Evolutionary conservation across 2,329 filamentous ascomycete species (phyloP).

Genomic region (Cladosporium oxysporum): DNA sequence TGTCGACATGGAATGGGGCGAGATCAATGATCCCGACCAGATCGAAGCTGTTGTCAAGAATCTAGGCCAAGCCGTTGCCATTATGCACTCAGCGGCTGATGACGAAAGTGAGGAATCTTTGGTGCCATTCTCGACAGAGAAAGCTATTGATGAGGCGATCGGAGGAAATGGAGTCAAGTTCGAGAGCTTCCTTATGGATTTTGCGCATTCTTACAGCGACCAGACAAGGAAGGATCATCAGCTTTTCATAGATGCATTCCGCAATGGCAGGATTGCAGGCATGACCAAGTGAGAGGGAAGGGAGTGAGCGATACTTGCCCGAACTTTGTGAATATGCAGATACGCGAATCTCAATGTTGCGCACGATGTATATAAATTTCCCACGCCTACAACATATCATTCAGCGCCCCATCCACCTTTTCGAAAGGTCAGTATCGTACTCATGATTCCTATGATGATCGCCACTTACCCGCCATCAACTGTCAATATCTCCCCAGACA

Average conservation of each 20-base stretch:
- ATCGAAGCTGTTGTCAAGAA: neutral
- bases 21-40: slow-evolving; percentile 2
- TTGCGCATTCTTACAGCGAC: slow-evolving; percentile 4
- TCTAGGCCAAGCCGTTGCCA: slow-evolving; percentile 12
- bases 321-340: neutral
- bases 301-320: neutral
- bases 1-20: slow-evolving; percentile 12
- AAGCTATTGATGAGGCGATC: neutral
- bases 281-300: neutral
- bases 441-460: neutral
- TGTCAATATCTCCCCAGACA: slow-evolving; percentile 77
- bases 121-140: slow-evolving; percentile 6
- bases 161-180: neutral
- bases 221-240: slow-evolving; percentile 11
- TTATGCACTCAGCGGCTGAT: slow-evolving; percentile 14
- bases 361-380: no score
- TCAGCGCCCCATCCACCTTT: neutral
- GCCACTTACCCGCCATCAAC: slow-evolving; percentile 73
- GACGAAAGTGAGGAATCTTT: slow-evolving; percentile 8
- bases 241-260: slow-evolving; percentile 16
- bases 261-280: slow-evolving; percentile 8
- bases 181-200: neutral
- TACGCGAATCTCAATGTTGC: neutral
- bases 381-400: no score
- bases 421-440: neutral